Conservation (phyloP, 495 filamentous ascomycete species). For the Letharia lupina region DNA sequence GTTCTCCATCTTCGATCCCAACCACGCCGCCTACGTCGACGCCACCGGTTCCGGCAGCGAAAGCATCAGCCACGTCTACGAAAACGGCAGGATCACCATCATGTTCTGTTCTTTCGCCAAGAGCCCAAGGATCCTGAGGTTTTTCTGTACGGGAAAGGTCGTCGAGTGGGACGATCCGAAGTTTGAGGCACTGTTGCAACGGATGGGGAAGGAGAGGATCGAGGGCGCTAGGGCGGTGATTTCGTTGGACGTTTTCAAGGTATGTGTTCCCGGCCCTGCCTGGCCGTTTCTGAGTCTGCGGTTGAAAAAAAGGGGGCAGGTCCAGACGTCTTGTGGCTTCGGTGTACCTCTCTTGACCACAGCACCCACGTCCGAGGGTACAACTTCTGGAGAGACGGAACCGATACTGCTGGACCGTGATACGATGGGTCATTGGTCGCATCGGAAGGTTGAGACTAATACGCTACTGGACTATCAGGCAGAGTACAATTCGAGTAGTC, state of each 20-base stretch:
- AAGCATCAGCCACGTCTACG: constrained; percentile 63
- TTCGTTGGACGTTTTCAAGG: constrained; percentile 58
- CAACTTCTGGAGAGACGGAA: constrained; percentile 4
- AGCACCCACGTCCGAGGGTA: constrained; percentile 24
- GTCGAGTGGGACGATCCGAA: constrained; percentile 47
- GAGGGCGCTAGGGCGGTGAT: constrained; percentile 54
- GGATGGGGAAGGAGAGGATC: constrained; percentile 32
- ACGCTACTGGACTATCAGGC: constrained; percentile 39
- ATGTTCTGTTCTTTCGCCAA: constrained; percentile 62
- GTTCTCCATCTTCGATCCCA: constrained; percentile 51
- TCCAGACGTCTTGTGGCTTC: constrained; percentile 51
- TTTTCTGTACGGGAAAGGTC: constrained; percentile 61
- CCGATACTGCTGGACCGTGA: constrained; percentile 36
- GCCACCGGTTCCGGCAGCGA: constrained; percentile 60
- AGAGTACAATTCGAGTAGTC: constrained; percentile 39
- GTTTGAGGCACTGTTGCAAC: constrained; percentile 42
- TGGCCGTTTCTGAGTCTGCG: background rate
- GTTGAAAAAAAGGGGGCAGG: constrained; percentile 26
- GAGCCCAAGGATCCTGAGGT: constrained; percentile 55
- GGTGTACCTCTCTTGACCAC: constrained; percentile 41
- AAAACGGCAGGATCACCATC: constrained; percentile 64
- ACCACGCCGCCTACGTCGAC: constrained; percentile 61
- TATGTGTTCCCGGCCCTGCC: constrained; percentile 27
- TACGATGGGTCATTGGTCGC: constrained; percentile 38
- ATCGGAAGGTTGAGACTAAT: constrained; percentile 34